Evolutionary conservation across 2,329 filamentous ascomycete species (phyloP).

Genomic region (Pseudonectria foliicola): DNA sequence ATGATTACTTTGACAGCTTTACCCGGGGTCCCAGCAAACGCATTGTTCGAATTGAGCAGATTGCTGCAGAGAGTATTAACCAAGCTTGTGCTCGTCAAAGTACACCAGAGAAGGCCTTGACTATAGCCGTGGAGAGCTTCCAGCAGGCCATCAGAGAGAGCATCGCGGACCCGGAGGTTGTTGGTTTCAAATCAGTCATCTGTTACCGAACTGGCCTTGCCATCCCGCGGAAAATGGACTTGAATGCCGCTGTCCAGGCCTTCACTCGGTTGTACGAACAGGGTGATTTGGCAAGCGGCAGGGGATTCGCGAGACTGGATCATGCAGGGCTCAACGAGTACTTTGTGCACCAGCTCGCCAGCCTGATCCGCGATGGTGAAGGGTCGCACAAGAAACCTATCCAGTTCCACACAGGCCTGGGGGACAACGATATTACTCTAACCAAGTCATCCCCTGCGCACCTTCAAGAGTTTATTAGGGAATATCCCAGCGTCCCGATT

Average conservation of each 20-base stretch:
- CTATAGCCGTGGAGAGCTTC: conserved; percentile 29
- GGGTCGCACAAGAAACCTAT: conserved; percentile 57
- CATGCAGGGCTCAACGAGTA: conserved; percentile 61
- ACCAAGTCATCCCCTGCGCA: conserved; percentile 65
- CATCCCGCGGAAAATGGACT: conserved; percentile 40
- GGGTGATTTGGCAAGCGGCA: conserved; percentile 6
- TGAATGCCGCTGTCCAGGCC: conserved; percentile 32
- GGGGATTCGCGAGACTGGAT: conserved; percentile 47
- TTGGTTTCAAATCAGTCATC: conserved; percentile 75
- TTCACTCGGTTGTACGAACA: conserved; percentile 31
- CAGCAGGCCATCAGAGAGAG: conserved; percentile 44
- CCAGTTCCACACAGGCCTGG: conserved; percentile 78
- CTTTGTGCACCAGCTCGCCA: conserved; percentile 58
- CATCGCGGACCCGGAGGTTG: conserved; percentile 59
- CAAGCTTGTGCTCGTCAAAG: conserved; percentile 31
- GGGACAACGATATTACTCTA: conserved; percentile 70
- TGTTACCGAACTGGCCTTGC: conserved; percentile 73
- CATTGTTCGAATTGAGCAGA: conserved; percentile 69
- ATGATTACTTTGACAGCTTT: conserved; percentile 59
- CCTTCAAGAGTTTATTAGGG: conserved; percentile 64
- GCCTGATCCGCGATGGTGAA: conserved; percentile 43
- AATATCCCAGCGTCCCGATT: conserved; percentile 63
- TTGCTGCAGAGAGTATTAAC: conserved; percentile 58
- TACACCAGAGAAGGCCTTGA: conserved; percentile 19
- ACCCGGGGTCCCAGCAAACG: conserved; percentile 58